These are phyloP conservation scores for Aspergillus diversus DNA, from an alignment of 495 filamentous ascomycete genomes.

Conservation along the genomic window DNA sequence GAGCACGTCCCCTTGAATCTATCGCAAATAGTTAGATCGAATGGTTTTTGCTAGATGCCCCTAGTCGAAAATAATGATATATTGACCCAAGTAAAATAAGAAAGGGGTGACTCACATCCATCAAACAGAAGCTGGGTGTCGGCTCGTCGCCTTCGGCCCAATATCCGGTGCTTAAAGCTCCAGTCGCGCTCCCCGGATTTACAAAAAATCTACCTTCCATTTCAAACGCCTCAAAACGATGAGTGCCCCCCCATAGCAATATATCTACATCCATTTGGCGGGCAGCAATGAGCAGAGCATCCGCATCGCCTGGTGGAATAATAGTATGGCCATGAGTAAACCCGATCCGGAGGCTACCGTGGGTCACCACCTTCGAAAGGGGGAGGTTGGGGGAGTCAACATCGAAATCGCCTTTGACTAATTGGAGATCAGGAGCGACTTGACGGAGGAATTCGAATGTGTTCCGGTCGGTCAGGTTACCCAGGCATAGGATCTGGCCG, in stretches of 20 bases:
- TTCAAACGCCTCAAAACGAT: constrained; percentile 97
- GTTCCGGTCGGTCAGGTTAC: constrained; percentile 92
- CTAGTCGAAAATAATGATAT: too few relatives aligned
- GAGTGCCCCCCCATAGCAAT: constrained; percentile 95
- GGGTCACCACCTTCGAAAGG: constrained; percentile 89
- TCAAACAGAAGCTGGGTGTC: constrained; percentile 94
- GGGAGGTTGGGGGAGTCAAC: constrained; percentile 89
- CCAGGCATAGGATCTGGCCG: constrained; percentile 93
- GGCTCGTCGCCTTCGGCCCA: constrained; percentile 77
- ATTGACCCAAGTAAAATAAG: background rate
- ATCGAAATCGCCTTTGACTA: constrained; percentile 93
- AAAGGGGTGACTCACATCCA: constrained; percentile 78
- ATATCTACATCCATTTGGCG: constrained; percentile 97
- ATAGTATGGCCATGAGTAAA: constrained; percentile 97
- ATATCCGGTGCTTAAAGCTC: constrained; percentile 76
- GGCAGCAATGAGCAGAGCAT: constrained; percentile 88
- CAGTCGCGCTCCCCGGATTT: constrained; percentile 94
- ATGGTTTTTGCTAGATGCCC: background rate
- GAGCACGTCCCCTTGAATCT: constrained; percentile 97
- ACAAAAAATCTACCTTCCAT: constrained; percentile 99
- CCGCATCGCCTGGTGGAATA: constrained; percentile 87
- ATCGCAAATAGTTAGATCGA: constrained; percentile 2
- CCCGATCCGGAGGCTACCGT: constrained; percentile 90
- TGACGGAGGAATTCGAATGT: constrained; percentile 94
- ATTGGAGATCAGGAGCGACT: constrained; percentile 91